Base-by-base conservation (phyloP, 2,329 filamentous ascomycete genomes). In the Verticillium nonalfalfae region DNA sequence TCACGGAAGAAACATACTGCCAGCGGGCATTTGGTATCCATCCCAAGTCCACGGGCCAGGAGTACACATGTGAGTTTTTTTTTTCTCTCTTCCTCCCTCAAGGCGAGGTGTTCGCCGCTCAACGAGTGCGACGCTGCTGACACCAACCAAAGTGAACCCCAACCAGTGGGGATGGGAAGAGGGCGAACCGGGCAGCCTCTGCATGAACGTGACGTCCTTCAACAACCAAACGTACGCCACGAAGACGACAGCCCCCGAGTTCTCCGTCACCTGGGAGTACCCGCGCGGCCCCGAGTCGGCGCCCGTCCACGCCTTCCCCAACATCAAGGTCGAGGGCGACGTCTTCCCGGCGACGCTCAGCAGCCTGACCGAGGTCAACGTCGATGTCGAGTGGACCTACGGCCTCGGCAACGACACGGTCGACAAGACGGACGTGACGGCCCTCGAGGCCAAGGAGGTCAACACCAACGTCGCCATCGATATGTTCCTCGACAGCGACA, bases 391-490 rank as follows among this genome's bases (percentile, higher is more conserved):
- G 56, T 86, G 81, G 83, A 75, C 75, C 2, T 83, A 82, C 66
- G 75, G 74, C n/a, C 55, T 76, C 7, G 79, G 81, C 62, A 77
- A 82, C 65, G 61, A 64, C 13, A 72, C 74, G 0, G 70, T 70
- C 4, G 67, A 71, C 1, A 69, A 70, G 11, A 78, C 77, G 1
- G 72, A 76, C 61, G 62, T 70, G 3, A 39, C 69, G 0, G 68
- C 69, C 0, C 70, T 84, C 13, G 67, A 63, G 2, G 62, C 70
- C 0, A 69, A 71, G n/a, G 63, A 68, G 0, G 70, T 83, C 62
- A 81, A 83, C 66, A 73, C 81, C 69, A 85, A 85, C 74, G 81
- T 86, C 38, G 82, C 82, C 39, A 74, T 86, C 63, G 83, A 86
- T 73, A 82, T 85, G 77, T 86, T 85, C 71, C 71, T 85, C 60